Evolutionary conservation across 805 yeast species (phyloP).

Genomic region (Brettanomyces sp.): DNA sequence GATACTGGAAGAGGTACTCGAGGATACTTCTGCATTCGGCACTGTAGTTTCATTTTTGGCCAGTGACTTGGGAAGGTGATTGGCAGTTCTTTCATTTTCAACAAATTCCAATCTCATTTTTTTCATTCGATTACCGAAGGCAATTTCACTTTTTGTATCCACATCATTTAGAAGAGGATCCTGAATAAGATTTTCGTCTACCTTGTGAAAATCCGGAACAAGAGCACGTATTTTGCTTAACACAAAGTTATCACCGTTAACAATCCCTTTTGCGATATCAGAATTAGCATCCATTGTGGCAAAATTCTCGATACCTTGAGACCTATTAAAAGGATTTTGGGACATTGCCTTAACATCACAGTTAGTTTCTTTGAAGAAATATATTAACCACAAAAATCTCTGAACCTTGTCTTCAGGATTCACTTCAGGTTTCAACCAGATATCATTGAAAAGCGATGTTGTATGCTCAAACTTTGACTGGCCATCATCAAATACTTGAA

Average conservation of each 20-base stretch:
- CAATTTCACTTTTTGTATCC: conserved; percentile 40
- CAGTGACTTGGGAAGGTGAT: background rate
- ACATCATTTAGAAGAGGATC: conserved; percentile 25
- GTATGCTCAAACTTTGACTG: conserved; percentile 5
- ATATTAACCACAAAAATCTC: conserved; percentile 76
- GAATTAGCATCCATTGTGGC: conserved; percentile 5
- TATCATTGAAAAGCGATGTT: conserved; percentile 55
- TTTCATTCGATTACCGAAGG: conserved; percentile 40
- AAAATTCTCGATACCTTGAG: conserved; percentile 3
- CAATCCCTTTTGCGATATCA: conserved; percentile 15
- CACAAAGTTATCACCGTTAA: conserved; percentile 10
- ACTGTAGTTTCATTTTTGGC: too few relatives aligned
- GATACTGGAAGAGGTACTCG: background rate
- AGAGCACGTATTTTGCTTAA: conserved; percentile 17
- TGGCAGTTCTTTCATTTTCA: conserved; percentile 8
- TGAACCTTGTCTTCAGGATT: conserved; percentile 60
- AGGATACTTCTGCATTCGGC: too few relatives aligned
- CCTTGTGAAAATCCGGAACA: conserved; percentile 12
- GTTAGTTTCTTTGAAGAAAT: conserved; percentile 69
- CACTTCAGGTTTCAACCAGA: conserved; percentile 54
- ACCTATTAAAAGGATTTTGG: conserved; percentile 23
- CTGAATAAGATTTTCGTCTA: background rate
- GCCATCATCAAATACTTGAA: conserved; percentile 4
- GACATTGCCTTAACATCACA: conserved; percentile 37
- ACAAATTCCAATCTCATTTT: conserved; percentile 28